Percentiles rank a stretch among this genome's conserved stretches.
These are phyloP conservation scores for Cystofilobasidium macerans DNA, from an alignment of 768 basidiomycete genomes.

Conservation along the genomic window DNA sequence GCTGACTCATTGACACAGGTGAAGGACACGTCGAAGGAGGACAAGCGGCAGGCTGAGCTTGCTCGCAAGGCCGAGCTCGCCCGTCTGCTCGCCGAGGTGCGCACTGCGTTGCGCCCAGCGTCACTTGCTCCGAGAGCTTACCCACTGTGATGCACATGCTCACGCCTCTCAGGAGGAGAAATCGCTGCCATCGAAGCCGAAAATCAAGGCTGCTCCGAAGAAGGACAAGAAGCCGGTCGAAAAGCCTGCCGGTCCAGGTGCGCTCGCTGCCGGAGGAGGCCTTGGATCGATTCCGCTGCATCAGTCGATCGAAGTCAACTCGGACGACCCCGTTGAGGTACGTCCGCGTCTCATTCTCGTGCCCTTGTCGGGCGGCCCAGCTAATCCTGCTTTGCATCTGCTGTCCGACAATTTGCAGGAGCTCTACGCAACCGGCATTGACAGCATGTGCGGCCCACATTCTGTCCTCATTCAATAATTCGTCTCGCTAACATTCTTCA, in stretches of 20 bases:
- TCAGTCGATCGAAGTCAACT: conserved; percentile 24
- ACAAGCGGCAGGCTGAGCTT: conserved; percentile 24
- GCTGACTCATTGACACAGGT: background rate
- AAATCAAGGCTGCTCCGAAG: background rate
- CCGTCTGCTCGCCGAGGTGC: conserved; percentile 18
- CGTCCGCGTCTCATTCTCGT: background rate
- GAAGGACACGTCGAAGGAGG: conserved; percentile 27
- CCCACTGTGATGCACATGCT: background rate
- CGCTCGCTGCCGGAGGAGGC: conserved; percentile 59
- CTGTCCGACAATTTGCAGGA: conserved; percentile 41
- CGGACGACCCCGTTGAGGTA: conserved; percentile 42
- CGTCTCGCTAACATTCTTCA: too few species aligned
- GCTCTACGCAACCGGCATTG: conserved; percentile 73
- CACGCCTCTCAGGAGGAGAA: conserved; percentile 9
- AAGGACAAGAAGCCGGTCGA: conserved; percentile 30
- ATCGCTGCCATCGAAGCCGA: conserved; percentile 1
- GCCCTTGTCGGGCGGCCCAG: too few species aligned
- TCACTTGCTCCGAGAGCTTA: background rate
- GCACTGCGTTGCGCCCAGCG: too few species aligned
- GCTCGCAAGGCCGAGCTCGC: conserved; percentile 24
- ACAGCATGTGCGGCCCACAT: conserved; percentile 36
- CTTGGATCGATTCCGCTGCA: conserved; percentile 32
- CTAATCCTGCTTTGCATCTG: too few species aligned
- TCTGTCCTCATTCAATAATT: background rate
- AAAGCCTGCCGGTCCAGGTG: conserved; percentile 72